Percentiles rank a stretch among this genome's conserved stretches.
Evolutionary conservation across 1,284 basidiomycete species (phyloP).

Genomic region (Jaminaea rosea): DNA sequence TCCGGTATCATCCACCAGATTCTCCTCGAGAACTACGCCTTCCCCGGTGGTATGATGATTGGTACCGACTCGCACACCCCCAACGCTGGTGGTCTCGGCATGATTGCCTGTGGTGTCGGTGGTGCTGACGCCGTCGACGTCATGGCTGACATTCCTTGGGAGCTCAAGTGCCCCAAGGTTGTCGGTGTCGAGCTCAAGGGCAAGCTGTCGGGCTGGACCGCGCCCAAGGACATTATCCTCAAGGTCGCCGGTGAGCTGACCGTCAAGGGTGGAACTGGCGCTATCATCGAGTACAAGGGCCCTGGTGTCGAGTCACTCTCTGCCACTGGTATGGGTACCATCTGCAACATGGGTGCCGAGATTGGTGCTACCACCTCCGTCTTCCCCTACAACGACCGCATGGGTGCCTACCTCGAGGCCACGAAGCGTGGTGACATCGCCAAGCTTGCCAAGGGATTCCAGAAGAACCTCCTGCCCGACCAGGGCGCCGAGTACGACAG

Average conservation of each 20-base stretch:
- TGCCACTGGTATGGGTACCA: constrained; percentile 98
- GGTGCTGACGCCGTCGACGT: constrained; percentile 99
- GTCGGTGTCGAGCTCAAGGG: constrained; percentile 96
- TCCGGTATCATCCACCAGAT: constrained; percentile 65
- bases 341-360: constrained; percentile 99
- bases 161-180: constrained; percentile 97
- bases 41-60: constrained; percentile 98
- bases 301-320: constrained; percentile 86
- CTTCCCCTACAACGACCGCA: constrained; percentile 96
- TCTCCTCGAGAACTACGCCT: constrained; percentile 96
- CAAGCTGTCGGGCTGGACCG: constrained; percentile 91
- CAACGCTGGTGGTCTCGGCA: constrained; percentile 96
- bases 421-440: constrained; percentile 85
- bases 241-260: constrained; percentile 47
- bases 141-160: constrained; percentile 96
- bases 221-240: constrained; percentile 62
- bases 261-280: constrained; percentile 47
- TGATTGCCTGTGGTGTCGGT: constrained; percentile 98
- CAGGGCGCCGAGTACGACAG: constrained; percentile 87
- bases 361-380: constrained; percentile 97
- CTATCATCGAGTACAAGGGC: constrained; percentile 48
- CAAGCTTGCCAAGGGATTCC: constrained; percentile 77
- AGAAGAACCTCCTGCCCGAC: constrained; percentile 86
- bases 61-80: constrained; percentile 99
- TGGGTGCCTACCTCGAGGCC: constrained; percentile 84